A percentile compares a stretch with the other conserved stretches of the same genome.
These are phyloP conservation scores for Russula sp. DNA, from an alignment of 768 basidiomycete genomes.

Conservation along the genomic window DNA sequence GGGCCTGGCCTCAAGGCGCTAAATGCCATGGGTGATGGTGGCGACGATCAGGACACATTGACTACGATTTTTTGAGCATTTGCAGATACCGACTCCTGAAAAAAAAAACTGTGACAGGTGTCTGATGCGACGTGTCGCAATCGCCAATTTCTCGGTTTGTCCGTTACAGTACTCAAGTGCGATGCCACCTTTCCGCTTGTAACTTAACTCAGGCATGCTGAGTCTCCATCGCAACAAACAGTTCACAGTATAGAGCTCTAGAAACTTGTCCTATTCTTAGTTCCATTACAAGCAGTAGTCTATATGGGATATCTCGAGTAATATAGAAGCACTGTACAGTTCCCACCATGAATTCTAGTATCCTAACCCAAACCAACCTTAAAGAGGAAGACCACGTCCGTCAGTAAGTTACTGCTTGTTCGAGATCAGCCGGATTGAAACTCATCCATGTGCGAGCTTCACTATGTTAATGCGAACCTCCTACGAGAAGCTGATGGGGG, in stretches of 20 bases:
- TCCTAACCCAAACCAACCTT: background rate
- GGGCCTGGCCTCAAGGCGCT: constrained; percentile 57
- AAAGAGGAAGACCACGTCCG: background rate
- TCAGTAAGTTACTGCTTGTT: constrained; percentile 6
- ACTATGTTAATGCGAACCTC: background rate
- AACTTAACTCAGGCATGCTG: background rate
- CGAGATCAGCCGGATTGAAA: constrained; percentile 12
- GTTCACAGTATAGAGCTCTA: background rate
- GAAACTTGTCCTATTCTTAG: background rate
- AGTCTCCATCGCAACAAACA: background rate
- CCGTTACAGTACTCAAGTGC: no score
- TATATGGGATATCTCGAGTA: constrained; percentile 10
- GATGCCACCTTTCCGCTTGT: background rate
- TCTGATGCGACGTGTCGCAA: constrained; percentile 10
- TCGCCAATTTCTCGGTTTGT: background rate
- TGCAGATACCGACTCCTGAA: background rate
- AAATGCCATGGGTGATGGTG: constrained; percentile 29
- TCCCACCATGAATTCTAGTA: background rate
- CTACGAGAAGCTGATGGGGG: background rate
- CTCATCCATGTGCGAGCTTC: constrained; percentile 20
- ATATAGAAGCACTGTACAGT: constrained; percentile 8
- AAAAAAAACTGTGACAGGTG: constrained; percentile 1
- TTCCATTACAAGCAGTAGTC: constrained; percentile 7
- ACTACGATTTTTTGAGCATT: constrained; percentile 39
- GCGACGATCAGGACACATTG: constrained; percentile 36